These are phyloP conservation scores for Fraxinus anomala DNA, from an alignment of 257 asterid genomes.

Conservation along the genomic window DNA sequence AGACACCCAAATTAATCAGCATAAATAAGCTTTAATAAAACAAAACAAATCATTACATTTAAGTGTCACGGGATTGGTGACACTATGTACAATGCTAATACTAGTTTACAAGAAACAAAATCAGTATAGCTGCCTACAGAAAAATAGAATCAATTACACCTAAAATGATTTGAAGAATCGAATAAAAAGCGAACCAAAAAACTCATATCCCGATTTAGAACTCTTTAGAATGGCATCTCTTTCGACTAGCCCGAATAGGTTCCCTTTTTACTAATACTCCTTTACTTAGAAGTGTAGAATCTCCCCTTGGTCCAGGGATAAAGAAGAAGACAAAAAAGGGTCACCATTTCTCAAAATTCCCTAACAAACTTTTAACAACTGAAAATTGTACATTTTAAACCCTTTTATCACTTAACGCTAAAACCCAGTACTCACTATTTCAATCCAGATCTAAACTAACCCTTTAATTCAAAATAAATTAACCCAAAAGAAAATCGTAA, in stretches of 20 bases:
- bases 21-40: not conserved
- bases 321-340: constrained; percentile 66
- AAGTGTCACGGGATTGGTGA: not conserved
- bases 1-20: not conserved
- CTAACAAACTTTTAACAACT: constrained; percentile 33
- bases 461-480: constrained; percentile 6
- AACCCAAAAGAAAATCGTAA: constrained; percentile 14
- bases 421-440: constrained; percentile 48
- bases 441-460: constrained; percentile 44
- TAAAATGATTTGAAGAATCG: not conserved
- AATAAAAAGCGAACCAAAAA: no score
- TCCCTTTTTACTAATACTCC: not conserved
- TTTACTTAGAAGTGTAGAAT: constrained; percentile 35
- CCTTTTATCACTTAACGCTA: constrained; percentile 41
- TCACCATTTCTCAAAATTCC: constrained; percentile 48
- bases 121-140: no score
- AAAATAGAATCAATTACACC: not conserved
- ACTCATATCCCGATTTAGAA: not conserved
- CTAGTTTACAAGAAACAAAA: not conserved
- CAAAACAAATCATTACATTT: not conserved
- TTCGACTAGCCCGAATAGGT: not conserved
- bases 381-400: constrained; percentile 11
- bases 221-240: not conserved
- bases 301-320: constrained; percentile 56
- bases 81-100: not conserved